Evolutionary conservation across 805 yeast species (phyloP), one percentile per base, ranked within the genome.

Genomic region (Candida khao-thaluensis): DNA sequence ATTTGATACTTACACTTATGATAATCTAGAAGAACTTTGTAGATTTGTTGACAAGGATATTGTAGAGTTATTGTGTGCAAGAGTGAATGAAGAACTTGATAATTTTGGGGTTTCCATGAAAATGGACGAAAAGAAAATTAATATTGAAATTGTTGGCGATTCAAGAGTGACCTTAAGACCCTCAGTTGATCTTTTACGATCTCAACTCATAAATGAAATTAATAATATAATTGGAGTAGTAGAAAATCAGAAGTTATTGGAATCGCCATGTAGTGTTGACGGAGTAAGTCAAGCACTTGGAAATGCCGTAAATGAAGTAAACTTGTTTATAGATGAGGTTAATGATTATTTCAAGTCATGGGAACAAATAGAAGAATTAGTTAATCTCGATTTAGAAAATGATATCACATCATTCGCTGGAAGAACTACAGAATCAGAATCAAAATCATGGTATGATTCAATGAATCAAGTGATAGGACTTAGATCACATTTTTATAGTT

Each of bases 281-380:
- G 7, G 7, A 14, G 20, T 37, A 4, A 5, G 21, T n/a, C 12
- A 14, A 4, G 15, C 9, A 3, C 12, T 38, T 11, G 12, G 15
- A 2, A 27, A 20, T 5, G 32, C 34, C 11, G 20, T 38, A n/a
- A 23, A 24, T 1, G 40, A 45, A 3, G 52, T 78, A 5, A 76
- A 74, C n/a, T 16, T 15, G 0, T 41, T 60, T 3, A 51, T 64
- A 14, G 26, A 32, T 0, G 41, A 53, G 2, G 71, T 76, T 0
- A 31, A 48, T 0, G 36, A 12, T 0, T 81, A 79, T 47, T 56
- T 74, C 12, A 38, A 50, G 1, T 61, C 64, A 12, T 85, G 95
- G 95, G 49, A 52, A 2, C 60, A 58, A 15, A 64, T 82, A 18
- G 84, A 81, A 51, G 56, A 71, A 1, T 54, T 84, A 4, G 81